Evolutionary conservation across 2,329 filamentous ascomycete genomes (phyloP), one percentile per base, ranked within the genome.

Genomic region (Nothophaeocryptopus gaeumannii): DNA sequence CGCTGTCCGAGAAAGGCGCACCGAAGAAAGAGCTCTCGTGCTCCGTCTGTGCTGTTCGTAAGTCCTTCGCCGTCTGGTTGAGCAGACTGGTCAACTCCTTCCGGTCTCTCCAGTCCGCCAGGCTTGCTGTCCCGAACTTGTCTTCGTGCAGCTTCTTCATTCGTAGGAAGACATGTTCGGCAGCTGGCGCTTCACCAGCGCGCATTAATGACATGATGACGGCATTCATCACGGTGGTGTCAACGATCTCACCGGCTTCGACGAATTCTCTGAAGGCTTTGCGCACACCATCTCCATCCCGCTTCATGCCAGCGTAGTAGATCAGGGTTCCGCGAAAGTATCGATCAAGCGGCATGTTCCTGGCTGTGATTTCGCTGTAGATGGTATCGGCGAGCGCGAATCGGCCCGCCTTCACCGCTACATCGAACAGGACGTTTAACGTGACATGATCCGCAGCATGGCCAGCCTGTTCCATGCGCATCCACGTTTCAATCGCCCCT

Each of bases 401-500:
- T 63, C 95, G 93, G 34, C 88, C 87, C 0, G 89, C 83, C 68
- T 93, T 95, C 59, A 89, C 82, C 1, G 93, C 89, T 9, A 89
- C 80, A 64, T 96, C 88, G 61, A 96, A 96, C 10, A 99, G 78
- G 39, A 96, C 86, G 65, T 93, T 96, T 70, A 99, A 95, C 0
- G 92, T 95, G n/a, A 90, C 85, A 41, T 82, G 78, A 59, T 86
- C 87, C 32, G 80, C 84, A 58, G 73, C 72, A 11, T 89, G 68
- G 1, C 80, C 78, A 2, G 84, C 83, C 4, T 82, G 73, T 69
- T 99, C 93, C 90, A 97, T 97, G 61, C 93, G 84, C 57, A 81
- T 83, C 91, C 92, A 99, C 16, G 95, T 70, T 40, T 82, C 79
- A 39, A 99, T 74, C 0, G 88, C 84, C 5, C 82, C 78, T 67